These are phyloP conservation scores for Xylaria sp. DNA, from an alignment of 2,329 filamentous ascomycete species.

Conservation along the genomic window DNA sequence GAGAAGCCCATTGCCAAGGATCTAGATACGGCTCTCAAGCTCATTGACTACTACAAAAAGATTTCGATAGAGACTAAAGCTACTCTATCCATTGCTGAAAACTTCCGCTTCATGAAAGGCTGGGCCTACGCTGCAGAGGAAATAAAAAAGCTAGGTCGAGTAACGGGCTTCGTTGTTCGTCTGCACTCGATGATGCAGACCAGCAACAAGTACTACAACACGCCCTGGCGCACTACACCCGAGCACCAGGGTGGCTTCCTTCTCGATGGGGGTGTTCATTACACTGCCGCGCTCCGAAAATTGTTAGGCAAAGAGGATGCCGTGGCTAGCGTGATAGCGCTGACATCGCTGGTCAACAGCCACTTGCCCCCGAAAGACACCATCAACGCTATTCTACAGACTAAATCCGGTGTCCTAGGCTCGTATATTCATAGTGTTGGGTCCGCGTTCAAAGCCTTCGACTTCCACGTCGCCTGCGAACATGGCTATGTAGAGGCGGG, in stretches of 20 bases:
- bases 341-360: slow-evolving; percentile 58
- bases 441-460: slow-evolving; percentile 56
- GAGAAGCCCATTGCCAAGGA: slow-evolving; percentile 73
- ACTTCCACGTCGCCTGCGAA: slow-evolving; percentile 64
- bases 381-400: slow-evolving; percentile 62
- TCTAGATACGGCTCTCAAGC: slow-evolving; percentile 49
- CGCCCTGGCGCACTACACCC: slow-evolving; percentile 69
- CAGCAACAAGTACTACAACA: slow-evolving; percentile 55
- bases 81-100: slow-evolving; percentile 71
- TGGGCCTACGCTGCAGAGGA: slow-evolving; percentile 58
- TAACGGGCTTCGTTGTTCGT: slow-evolving; percentile 57
- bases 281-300: slow-evolving; percentile 65
- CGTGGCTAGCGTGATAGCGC: slow-evolving; percentile 57
- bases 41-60: slow-evolving; percentile 47
- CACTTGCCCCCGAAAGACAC: slow-evolving; percentile 71
- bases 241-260: slow-evolving; percentile 77
- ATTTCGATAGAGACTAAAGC: slow-evolving; percentile 40
- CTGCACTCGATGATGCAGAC: slow-evolving; percentile 45
- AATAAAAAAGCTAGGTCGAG: slow-evolving; percentile 57
- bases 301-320: slow-evolving; percentile 58
- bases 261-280: slow-evolving; percentile 78
- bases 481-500: slow-evolving; percentile 58
- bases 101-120: slow-evolving; percentile 68
- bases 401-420: slow-evolving; percentile 60
- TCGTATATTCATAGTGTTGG: slow-evolving; percentile 64